Evolutionary conservation across 768 basidiomycete genomes (phyloP).

Genomic region (Mycena olivaceomarginata): DNA sequence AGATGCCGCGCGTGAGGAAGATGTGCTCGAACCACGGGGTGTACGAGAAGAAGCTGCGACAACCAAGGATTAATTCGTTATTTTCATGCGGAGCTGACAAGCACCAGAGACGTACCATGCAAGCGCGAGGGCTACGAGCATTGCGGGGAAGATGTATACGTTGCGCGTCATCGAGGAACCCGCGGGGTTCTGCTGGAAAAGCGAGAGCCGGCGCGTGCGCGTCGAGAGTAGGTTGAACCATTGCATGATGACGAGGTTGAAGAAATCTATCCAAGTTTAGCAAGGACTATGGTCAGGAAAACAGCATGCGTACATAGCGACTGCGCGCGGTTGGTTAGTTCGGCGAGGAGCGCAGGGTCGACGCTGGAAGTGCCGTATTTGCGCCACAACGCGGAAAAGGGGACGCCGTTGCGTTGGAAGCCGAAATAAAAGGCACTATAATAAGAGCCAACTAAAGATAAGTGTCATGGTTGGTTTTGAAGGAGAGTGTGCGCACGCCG

Average conservation of each 20-base stretch:
- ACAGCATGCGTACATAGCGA: constrained; percentile 57
- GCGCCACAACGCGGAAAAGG: constrained; percentile 67
- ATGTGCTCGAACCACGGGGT: constrained; percentile 67
- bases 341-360: constrained; percentile 59
- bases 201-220: constrained; percentile 71
- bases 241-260: constrained; percentile 75
- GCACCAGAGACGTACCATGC: constrained; percentile 59
- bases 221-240: constrained; percentile 76
- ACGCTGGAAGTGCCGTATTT: constrained; percentile 64
- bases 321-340: constrained; percentile 67
- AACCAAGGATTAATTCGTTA: neutral
- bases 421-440: constrained; percentile 63
- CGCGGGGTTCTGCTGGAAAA: constrained; percentile 73
- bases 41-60: constrained; percentile 60
- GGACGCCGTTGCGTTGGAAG: constrained; percentile 66
- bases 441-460: neutral
- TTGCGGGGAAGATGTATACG: constrained; percentile 67
- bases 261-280: constrained; percentile 53
- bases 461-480: neutral
- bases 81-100: neutral
- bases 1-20: constrained; percentile 70
- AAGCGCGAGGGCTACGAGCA: constrained; percentile 63
- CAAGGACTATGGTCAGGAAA: neutral
- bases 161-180: constrained; percentile 55
- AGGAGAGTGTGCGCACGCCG: constrained; percentile 60